These are phyloP conservation scores for Phytopythium boreale DNA, from an alignment of 352 stramenopile species.

Conservation along the genomic window DNA sequence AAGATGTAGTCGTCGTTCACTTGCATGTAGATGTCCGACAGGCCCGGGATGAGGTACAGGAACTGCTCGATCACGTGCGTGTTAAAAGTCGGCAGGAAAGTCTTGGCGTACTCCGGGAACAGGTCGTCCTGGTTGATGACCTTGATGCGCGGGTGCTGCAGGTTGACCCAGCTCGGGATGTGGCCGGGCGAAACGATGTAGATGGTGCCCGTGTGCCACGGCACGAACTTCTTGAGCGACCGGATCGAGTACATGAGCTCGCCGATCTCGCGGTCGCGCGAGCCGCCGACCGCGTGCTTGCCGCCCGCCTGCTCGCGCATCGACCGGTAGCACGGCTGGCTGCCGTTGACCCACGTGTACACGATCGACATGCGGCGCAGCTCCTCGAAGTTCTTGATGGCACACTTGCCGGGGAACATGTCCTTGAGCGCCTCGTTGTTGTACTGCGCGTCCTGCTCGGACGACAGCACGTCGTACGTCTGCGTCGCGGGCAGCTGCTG, in stretches of 20 bases:
- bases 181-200: slow-evolving; percentile 84
- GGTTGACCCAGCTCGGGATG: slow-evolving; percentile 81
- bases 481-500: slow-evolving; percentile 25
- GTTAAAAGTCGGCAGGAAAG: slow-evolving; percentile 83
- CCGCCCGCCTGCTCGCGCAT: slow-evolving; percentile 58
- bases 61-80: slow-evolving; percentile 90
- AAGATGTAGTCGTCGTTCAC: slow-evolving; percentile 91
- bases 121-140: slow-evolving; percentile 87
- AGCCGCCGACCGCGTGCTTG: slow-evolving; percentile 71
- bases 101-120: slow-evolving; percentile 79
- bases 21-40: slow-evolving; percentile 89
- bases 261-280: slow-evolving; percentile 84
- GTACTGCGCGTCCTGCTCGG: slow-evolving; percentile 29
- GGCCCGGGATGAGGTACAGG: slow-evolving; percentile 76
- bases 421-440: slow-evolving; percentile 45
- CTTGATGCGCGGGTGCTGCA: slow-evolving; percentile 80
- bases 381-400: slow-evolving; percentile 85
- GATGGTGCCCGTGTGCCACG: slow-evolving; percentile 82
- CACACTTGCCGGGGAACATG: slow-evolving; percentile 72
- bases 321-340: slow-evolving; percentile 80
- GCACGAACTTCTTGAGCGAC: slow-evolving; percentile 78
- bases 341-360: slow-evolving; percentile 90
- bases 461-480: slow-evolving; percentile 29
- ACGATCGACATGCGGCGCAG: slow-evolving; percentile 86
- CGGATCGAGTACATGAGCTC: slow-evolving; percentile 88